Evolutionary conservation across 2,329 filamentous ascomycete genomes (phyloP), one percentile per base, ranked within the genome.

Genomic region (Trichoderma sp.): DNA sequence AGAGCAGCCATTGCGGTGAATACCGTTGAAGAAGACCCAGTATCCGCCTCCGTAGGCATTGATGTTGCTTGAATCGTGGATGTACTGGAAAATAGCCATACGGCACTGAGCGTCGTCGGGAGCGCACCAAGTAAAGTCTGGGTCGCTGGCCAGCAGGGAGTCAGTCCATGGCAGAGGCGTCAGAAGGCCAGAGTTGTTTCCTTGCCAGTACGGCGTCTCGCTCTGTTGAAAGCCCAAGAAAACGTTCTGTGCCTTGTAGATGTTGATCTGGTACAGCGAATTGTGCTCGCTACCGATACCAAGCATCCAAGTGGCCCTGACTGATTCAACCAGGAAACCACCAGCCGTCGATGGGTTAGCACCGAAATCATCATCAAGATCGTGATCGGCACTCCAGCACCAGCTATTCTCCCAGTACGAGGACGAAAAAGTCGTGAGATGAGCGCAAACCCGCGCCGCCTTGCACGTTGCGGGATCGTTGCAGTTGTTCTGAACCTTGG

Each of bases 341-440:
- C 84, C 80, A 13, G 80, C 84, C 42, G 79, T 78, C 54, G 79
- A 82, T 37, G 83, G 83, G 56, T 77, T 79, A 61, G 79, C 79
- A 48, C 70, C 70, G 59, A 71, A 72, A n/a, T 69, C 60, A n/a
- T 79, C 79, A 63, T 87, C 84, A 13, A 87, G 78, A 69, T 84
- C 83, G 74, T 84, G 84, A 70, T 85, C 84, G 9, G 72, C 71
- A 13, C 73, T 75, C 78, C 77, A 80, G n/a, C 80, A 80, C 84
- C 83, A 86, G 68, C 80, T 78, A 69, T 84, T 86, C 72, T 88
- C 85, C 56, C 87, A 79, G 70, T 87, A 87, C 8, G 81, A 81
- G 1, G 82, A 82, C 0, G 81, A 80, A 0, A 76, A 76, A 1
- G 72, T 58, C 0, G 81, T 82, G 3, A 87, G 76, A 70, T 87